These are phyloP conservation scores for Volvox reticuliferus DNA, from an alignment of 139 green algal genomes.

Conservation along the genomic window DNA sequence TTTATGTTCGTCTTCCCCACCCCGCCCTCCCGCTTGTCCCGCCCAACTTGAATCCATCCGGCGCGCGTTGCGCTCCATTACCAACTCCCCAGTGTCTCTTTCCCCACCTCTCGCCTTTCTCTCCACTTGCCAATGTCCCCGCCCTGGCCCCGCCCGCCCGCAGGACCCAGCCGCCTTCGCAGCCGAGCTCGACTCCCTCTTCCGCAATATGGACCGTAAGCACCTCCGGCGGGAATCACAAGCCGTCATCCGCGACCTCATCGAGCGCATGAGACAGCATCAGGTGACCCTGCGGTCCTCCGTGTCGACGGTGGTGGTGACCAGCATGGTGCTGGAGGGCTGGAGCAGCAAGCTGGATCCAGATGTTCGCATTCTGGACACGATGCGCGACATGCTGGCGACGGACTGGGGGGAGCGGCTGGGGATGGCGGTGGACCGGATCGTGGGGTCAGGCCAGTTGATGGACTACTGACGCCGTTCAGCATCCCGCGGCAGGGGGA, in stretches of 20 bases:
- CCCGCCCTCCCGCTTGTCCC: background rate
- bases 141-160: background rate
- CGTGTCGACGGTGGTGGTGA: constrained; percentile 83
- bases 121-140: too few relatives aligned
- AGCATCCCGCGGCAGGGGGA: too few relatives aligned
- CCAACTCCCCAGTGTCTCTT: background rate
- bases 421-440: constrained; percentile 65
- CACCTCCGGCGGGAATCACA: constrained; percentile 77
- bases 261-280: constrained; percentile 85
- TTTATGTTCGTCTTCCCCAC: too few relatives aligned
- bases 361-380: constrained; percentile 90
- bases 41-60: too few relatives aligned
- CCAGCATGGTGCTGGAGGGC: constrained; percentile 91
- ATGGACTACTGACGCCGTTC: background rate
- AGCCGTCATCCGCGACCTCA: constrained; percentile 84
- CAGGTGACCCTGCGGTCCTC: constrained; percentile 65
- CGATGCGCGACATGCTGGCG: constrained; percentile 69
- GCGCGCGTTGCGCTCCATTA: too few relatives aligned
- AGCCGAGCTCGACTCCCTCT: constrained; percentile 70
- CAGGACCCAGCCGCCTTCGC: constrained; percentile 76
- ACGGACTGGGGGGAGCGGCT: constrained; percentile 72
- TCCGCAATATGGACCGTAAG: constrained; percentile 78
- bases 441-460: constrained; percentile 53
- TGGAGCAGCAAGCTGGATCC: constrained; percentile 91
- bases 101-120: background rate